phyloP scores from a whole-genome alignment of 2,329 filamentous ascomycete species.

The Chaetoscypha palmicola region DNA sequence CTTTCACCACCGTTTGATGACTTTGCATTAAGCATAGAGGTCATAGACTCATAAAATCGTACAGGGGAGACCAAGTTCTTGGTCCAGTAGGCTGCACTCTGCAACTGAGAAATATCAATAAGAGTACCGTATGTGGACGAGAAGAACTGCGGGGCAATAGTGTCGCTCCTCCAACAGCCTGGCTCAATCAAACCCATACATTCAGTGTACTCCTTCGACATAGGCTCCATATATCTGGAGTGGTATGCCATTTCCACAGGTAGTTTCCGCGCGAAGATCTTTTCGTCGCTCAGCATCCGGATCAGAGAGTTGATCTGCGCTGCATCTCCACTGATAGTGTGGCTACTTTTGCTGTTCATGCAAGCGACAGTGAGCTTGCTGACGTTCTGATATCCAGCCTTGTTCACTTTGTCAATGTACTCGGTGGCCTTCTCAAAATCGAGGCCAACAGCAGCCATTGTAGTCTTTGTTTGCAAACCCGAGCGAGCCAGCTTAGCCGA shows the following conservation, averaged over 20 bases:
- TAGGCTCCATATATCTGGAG: background rate
- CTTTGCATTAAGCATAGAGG: background rate
- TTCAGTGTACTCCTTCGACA: background rate
- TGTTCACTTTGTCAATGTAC: background rate
- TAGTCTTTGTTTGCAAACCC: background rate
- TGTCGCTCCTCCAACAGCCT: background rate
- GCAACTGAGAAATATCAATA: background rate
- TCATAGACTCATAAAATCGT: background rate
- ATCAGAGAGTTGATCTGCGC: background rate
- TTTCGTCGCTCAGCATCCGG: background rate
- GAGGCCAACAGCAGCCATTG: background rate
- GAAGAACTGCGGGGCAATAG: background rate
- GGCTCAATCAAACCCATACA: background rate
- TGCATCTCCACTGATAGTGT: background rate
- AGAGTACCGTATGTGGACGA: background rate
- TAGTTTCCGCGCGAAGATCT: background rate
- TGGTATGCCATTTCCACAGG: background rate
- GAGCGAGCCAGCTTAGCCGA: background rate
- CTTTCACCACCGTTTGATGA: background rate
- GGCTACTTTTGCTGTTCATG: background rate
- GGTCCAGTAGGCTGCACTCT: background rate
- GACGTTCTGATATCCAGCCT: background rate
- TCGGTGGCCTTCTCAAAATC: background rate
- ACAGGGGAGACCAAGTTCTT: background rate
- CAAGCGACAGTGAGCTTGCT: slow-evolving; percentile 18